Base-by-base conservation (phyloP, 2,329 filamentous ascomycete species). In the Pseudogymnoascus sp. region DNA sequence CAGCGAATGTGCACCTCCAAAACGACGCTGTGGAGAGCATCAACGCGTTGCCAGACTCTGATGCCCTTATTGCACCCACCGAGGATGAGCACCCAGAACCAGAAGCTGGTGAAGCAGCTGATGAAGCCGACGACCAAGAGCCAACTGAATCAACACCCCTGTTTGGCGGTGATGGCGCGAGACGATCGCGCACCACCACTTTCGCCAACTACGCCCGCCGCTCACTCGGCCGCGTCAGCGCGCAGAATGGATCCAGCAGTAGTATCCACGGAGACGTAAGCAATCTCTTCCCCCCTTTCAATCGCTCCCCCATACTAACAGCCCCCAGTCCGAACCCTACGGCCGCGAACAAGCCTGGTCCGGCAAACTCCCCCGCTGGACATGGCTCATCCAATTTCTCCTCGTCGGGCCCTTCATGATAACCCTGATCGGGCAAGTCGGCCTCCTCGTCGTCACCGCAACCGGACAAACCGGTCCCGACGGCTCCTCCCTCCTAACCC, bases 321-420 rank as follows among this genome's bases (percentile, higher is more conserved):
- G 20, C 22, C 2, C 54, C 28, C 38, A 61, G 60, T 9, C 62
- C 64, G 9, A 64, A 57, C 74, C 79, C 0, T 91, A 87, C 69
- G 82, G 82, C 11, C 77, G 83, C 60, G 94, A 97, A 71, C 94
- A 97, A 73, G 76, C 81, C 12, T 99, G 94, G 94, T 96, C 91
- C 59, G 82, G 82, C 3, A 81, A 81, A 37, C 76, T 97, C 60
- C 90, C 91, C 1, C 83, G 81, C 47, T 97, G 89, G 88, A 86
- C 89, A 16, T 99, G 94, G 94, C 74, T 94, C 41, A 67, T 96
- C 16, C 92, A 99, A 69, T 87, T 97, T 65, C 76, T 97, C 3
- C 71, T 97, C 14, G 76, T 95, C 8, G 89, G 84, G 0, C 91
- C 92, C 0, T 83, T 96, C 59, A 83, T 87, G 57, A 77, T 96